Evolutionary conservation across 495 filamentous ascomycete genomes (phyloP), one percentile per base, ranked within the genome.

Genomic region (Annulohypoxylon stygium): DNA sequence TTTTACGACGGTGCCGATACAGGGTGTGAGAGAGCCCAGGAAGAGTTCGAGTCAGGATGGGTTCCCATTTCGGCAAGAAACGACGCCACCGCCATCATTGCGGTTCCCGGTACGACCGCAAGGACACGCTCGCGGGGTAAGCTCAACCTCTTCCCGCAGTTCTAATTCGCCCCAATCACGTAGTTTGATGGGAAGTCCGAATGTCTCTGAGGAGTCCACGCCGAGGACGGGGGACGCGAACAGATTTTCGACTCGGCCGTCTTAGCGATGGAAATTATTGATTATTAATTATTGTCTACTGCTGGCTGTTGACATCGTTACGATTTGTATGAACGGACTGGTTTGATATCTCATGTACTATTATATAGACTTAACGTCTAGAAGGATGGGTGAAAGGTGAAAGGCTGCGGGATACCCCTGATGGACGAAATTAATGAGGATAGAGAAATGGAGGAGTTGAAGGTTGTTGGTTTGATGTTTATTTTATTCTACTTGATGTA

Each of bases 121-220:
- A 12, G 30, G 37, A 12, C 57, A 61, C 23, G 54, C 37, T 8
- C 48, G 41, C 18, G 14, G 48, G 8, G 20, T 8, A 41, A 67
- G 37, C 26, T 50, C 69, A 2, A 36, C 11, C 18, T 66, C 69
- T 18, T 60, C 64, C 9, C 36, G 57, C 14, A 53, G 41, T 16
- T 58, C 50, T 7, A 50, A 58, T 16, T 20, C 50, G 37, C 67
- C 67, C 7, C 48, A 69, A 16, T 10, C 59, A 39, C 67, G 58
- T 12, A 63, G 37, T 26, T 64, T 65, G n/a, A 60, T 70, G 12
- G 54, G 66, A n/a, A 70, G 47, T 20, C 41, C 61, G 26, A 39
- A 69, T 14, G 4, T 59, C 18, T 50, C 65, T 16, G 54, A 50
- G 6, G 53, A 69, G 16, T 60, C 23, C 4, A 63, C 39, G 0